Evolutionary conservation across 1,284 basidiomycete genomes (phyloP), one percentile per base, ranked within the genome.

Genomic region (Ustilago loliicola): DNA sequence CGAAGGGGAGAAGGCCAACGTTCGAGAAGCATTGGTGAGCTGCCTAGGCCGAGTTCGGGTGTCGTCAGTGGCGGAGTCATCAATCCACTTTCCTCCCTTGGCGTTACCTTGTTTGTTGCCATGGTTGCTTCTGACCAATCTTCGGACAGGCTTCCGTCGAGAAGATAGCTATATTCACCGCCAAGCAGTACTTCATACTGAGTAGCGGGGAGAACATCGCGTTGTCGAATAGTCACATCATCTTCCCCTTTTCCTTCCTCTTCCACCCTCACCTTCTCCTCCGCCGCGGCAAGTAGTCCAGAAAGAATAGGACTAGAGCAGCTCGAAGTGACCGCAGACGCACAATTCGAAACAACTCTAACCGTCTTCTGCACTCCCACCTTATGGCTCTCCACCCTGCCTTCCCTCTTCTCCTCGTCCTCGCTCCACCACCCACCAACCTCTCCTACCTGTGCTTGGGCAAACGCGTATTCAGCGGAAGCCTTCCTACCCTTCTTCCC

Each of bases 21-120:
- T 21, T 71, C 73, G 9, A 71, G 25, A 5, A 64, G n/a, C 45
- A 56, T 23, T 4, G 65, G 64, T 23, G 73, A 76, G 2, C 38
- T 21, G 34, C 58, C 54, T 27, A 76, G 30, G 7, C 58, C 70
- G 29, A 77, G 32, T 38, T 72, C 75, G 1, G 75, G 75, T 29
- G 75, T 77, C 25, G 59, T 70, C 27, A 77, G 36, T 8, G 75
- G 63, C 19, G 74, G 69, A 25, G 74, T 67, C 60, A 71, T 60
- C 21, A 62, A 23, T 6, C 60, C 57, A 13, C 21, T 66, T 19
- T 54, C 55, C 19, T 6, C 32, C 32, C 8, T 11, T 11, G 9
- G 6, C 11, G 19, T 21, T n/a, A 21, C n/a, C 19, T 9, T 45
- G n/a, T 6, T 45, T 21, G 42, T 9, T 21, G 21, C 57, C 3